Evolutionary conservation across 225 moss, liverwort and hornwort genomes (phyloP), one percentile per base, ranked within the genome.

Genomic region (Bryoerythrophyllum caledonicum): DNA sequence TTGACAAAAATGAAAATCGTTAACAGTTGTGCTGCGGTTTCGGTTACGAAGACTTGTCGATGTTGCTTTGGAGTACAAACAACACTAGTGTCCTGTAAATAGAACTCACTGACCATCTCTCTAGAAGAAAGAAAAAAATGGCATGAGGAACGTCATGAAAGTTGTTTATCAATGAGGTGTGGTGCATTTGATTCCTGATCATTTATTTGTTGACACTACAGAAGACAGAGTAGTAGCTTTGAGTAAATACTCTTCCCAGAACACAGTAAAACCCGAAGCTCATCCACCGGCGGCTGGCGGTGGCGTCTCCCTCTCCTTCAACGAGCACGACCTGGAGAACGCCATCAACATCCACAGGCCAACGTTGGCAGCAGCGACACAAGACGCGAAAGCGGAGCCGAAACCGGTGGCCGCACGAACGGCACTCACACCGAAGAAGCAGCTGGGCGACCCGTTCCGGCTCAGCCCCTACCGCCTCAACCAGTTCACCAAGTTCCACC

Each of bases 361-460:
- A 56, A 80, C 81, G 71, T 63, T 59, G 56, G 58, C 60, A 43
- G 40, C 71, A 27, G 77, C 65, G 26, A 43, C 43, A 43, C 43
- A 43, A 41, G 44, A 44, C 14, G 14, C 44, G 14, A 44, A 44
- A 44, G 44, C 15, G 44, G 44, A 44, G 44, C 44, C 44, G 44
- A 44, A 44, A 49, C 48, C 3, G 1, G 32, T 79, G 43, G 77
- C 41, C 43, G 52, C 56, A 53, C 62, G 78, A 27, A 72, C 76
- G 35, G 65, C 72, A 19, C 48, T 19, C 74, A 82, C 85, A 58
- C 46, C 57, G 56, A 89, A 83, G 56, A 89, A 83, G 68, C 83
- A 80, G 71, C 82, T 90, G 23, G 80, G 77, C 59, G 92, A 91
- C 78, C 93, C 92, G 28, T 93, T 93, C 73, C 83, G 95, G 81